Conservation (phyloP, 2,329 filamentous ascomycete species). For the Sporothrix brasiliensis region DNA sequence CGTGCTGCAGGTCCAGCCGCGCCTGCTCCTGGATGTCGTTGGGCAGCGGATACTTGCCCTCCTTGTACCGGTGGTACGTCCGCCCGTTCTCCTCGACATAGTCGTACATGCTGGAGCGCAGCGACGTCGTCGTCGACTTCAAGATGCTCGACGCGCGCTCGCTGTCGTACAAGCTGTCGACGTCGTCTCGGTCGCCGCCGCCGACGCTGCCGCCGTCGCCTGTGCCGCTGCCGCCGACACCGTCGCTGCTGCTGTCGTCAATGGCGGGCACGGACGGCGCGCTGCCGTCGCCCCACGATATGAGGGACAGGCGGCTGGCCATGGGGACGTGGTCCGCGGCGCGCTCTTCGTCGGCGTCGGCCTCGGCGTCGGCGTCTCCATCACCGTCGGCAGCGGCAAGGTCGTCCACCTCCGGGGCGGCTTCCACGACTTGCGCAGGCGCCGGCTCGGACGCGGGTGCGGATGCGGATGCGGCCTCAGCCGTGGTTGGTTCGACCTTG, state of each 20-base stretch:
- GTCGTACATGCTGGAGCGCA: slow-evolving; percentile 34
- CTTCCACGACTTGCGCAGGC: background rate
- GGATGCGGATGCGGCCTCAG: background rate
- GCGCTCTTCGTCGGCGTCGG: background rate
- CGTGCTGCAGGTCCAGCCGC: slow-evolving; percentile 46
- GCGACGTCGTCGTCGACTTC: slow-evolving; percentile 29
- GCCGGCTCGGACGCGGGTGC: background rate
- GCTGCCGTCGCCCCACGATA: slow-evolving; percentile 32
- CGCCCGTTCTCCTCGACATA: slow-evolving; percentile 36
- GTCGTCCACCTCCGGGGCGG: background rate
- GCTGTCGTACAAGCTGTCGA: slow-evolving; percentile 2
- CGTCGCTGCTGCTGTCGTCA: slow-evolving; percentile 28
- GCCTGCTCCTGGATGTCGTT: slow-evolving; percentile 36
- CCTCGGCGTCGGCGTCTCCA: background rate
- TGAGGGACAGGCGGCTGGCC: slow-evolving; percentile 30
- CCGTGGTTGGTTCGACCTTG: no score
- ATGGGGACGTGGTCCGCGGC: slow-evolving; percentile 27
- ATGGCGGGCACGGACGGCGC: slow-evolving; percentile 26
- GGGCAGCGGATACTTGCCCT: slow-evolving; percentile 36
- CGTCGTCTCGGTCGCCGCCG: background rate
- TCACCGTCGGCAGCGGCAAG: background rate
- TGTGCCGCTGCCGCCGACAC: background rate
- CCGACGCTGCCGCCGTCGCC: background rate
- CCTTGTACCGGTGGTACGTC: slow-evolving; percentile 36
- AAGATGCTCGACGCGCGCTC: background rate